Percentiles rank a stretch among this genome's conserved stretches.
phyloP scores from a whole-genome alignment of 1,284 basidiomycete species.

The Peniophora sp. region DNA sequence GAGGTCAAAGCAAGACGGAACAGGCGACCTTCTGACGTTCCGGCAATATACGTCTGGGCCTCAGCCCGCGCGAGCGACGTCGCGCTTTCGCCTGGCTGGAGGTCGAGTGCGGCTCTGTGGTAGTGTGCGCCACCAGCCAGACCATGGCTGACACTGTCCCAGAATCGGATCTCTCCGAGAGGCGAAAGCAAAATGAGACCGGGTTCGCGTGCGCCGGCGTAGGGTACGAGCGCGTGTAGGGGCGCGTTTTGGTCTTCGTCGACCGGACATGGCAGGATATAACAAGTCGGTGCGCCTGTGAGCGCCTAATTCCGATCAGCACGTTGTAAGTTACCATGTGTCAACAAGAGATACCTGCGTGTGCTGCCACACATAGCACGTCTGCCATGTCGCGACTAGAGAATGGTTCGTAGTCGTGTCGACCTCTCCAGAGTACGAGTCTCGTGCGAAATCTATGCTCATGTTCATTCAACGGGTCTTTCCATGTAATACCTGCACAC shows the following conservation, averaged over 20 bases:
- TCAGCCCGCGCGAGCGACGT: constrained; percentile 59
- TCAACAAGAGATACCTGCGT: constrained; percentile 35
- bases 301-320: constrained; percentile 34
- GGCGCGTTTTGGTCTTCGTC: constrained; percentile 42
- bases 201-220: constrained; percentile 62
- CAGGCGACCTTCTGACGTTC: constrained; percentile 58
- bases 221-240: constrained; percentile 63
- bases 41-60: constrained; percentile 60
- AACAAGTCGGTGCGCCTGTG: constrained; percentile 67
- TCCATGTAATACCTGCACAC: background rate
- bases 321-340: background rate
- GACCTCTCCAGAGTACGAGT: constrained; percentile 61
- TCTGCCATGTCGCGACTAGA: constrained; percentile 59
- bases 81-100: constrained; percentile 50
- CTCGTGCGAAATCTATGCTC: constrained; percentile 53
- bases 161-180: constrained; percentile 61
- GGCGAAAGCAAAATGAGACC: constrained; percentile 66
- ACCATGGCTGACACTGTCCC: constrained; percentile 75
- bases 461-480: too few relatives aligned
- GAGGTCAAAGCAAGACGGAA: constrained; percentile 60
- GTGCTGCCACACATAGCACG: constrained; percentile 80
- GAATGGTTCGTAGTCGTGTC: constrained; percentile 68
- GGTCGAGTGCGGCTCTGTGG: constrained; percentile 39
- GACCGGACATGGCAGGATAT: constrained; percentile 67
- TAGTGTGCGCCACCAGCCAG: constrained; percentile 74